These are phyloP conservation scores for Poronia punctata DNA, from an alignment of 495 filamentous ascomycete genomes.

Conservation along the genomic window DNA sequence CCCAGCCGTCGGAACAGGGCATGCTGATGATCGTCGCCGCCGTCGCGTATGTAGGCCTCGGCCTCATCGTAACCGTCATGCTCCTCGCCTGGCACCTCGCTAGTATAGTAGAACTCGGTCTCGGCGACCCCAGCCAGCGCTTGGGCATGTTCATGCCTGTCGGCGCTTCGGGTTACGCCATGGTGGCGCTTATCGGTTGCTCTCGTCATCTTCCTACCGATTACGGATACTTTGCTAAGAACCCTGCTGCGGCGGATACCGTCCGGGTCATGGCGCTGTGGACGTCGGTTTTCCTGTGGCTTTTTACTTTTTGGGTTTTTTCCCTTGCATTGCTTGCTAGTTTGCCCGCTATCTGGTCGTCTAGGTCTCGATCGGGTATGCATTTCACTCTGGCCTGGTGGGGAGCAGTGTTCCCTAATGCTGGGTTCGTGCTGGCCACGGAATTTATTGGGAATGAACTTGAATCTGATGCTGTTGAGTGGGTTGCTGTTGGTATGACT, in stretches of 20 bases:
- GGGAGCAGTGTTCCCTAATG: constrained; percentile 39
- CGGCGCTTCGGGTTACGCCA: constrained; percentile 49
- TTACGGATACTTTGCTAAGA: constrained; percentile 4
- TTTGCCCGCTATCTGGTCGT: constrained; percentile 27
- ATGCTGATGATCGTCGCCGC: constrained; percentile 30
- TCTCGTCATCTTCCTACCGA: not conserved
- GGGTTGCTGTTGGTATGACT: constrained; percentile 31
- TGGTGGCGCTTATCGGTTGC: constrained; percentile 7
- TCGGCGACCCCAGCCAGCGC: constrained; percentile 21
- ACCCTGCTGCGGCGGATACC: constrained; percentile 14
- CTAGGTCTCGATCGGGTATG: constrained; percentile 26
- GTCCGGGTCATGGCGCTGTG: constrained; percentile 41
- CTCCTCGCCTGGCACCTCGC: constrained; percentile 29
- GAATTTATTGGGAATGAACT: constrained; percentile 28
- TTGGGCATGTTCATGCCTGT: constrained; percentile 53
- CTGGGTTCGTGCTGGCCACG: constrained; percentile 32
- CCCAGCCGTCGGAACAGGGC: constrained; percentile 22
- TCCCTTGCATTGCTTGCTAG: constrained; percentile 29
- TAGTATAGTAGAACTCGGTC: constrained; percentile 22
- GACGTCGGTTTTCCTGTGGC: constrained; percentile 50
- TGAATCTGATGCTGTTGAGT: constrained; percentile 23
- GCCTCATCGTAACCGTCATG: constrained; percentile 29
- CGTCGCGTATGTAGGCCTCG: constrained; percentile 30
- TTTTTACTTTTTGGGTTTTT: constrained; percentile 55
- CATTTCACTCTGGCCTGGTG: constrained; percentile 34